phyloP scores from a whole-genome alignment of 2,329 filamentous ascomycete species.

The Trichophaea hybrida region DNA sequence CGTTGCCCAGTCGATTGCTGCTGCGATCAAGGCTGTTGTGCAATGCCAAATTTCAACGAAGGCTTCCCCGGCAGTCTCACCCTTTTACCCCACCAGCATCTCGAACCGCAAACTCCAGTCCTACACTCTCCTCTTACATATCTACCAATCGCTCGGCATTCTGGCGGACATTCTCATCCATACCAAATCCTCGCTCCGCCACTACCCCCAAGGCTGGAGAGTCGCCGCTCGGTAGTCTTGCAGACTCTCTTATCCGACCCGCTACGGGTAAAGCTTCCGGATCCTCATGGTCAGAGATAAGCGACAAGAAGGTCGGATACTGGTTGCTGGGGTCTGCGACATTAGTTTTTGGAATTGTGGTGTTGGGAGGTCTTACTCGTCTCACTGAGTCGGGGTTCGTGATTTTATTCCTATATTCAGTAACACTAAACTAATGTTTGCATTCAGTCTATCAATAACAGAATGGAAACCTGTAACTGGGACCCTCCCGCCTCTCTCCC shows the following conservation, averaged over 20 bases:
- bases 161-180: background rate
- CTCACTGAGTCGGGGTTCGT: constrained; percentile 82
- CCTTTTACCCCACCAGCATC: background rate
- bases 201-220: background rate
- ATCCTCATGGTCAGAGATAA: constrained; percentile 43
- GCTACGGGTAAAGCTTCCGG: constrained; percentile 1
- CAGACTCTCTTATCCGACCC: constrained; percentile 11
- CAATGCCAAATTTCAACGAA: background rate
- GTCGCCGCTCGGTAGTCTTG: constrained; percentile 16
- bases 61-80: background rate
- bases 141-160: background rate
- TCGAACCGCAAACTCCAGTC: background rate
- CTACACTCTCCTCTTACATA: background rate
- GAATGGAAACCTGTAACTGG: constrained; percentile 98
- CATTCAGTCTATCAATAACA: constrained; percentile 76
- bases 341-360: constrained; percentile 91
- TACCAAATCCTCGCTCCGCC: background rate
- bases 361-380: constrained; percentile 84
- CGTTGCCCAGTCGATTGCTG: background rate
- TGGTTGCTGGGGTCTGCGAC: constrained; percentile 85
- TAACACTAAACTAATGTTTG: background rate
- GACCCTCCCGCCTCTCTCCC: constrained; percentile 65
- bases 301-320: constrained; percentile 65
- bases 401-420: background rate
- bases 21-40: background rate